Evolutionary conservation across 78 protist species (phyloP).

Genomic region (Abeoforma whisleri): DNA sequence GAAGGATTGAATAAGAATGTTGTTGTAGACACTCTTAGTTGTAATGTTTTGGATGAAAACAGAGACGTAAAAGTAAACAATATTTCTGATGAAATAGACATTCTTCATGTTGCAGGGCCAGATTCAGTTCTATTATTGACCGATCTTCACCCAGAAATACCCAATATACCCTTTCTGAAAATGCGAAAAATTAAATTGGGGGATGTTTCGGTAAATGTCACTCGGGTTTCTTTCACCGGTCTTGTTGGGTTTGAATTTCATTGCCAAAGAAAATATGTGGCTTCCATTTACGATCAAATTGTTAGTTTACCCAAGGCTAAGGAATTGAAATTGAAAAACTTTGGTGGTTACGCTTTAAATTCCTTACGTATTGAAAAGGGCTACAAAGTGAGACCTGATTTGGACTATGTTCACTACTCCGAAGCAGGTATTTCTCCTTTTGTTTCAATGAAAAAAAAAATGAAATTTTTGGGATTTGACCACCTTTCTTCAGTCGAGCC

Average conservation of each 20-base stretch:
- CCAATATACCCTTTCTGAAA: too few species aligned
- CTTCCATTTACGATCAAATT: not conserved
- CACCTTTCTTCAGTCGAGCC: not conserved
- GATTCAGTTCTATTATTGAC: too few species aligned
- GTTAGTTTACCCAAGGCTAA: not conserved
- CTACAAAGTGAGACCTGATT: not conserved
- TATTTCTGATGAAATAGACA: too few species aligned
- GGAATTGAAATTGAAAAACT: not conserved
- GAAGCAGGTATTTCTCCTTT: not conserved
- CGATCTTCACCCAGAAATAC: too few species aligned
- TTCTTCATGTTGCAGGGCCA: too few species aligned
- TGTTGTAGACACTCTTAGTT: not conserved
- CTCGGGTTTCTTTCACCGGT: not conserved
- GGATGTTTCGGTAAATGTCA: not conserved
- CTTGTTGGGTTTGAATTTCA: not conserved
- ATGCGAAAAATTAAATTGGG: not conserved
- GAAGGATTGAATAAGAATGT: not conserved
- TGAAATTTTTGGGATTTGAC: not conserved
- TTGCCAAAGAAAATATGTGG: not conserved
- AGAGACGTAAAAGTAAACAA: too few species aligned
- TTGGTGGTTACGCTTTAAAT: not conserved
- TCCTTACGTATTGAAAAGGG: not conserved
- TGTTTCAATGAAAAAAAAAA: not conserved
- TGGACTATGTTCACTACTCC: not conserved
- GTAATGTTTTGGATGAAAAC: not conserved